Conservation (phyloP, 2,329 filamentous ascomycete genomes). For the Blastomyces parvus region DNA sequence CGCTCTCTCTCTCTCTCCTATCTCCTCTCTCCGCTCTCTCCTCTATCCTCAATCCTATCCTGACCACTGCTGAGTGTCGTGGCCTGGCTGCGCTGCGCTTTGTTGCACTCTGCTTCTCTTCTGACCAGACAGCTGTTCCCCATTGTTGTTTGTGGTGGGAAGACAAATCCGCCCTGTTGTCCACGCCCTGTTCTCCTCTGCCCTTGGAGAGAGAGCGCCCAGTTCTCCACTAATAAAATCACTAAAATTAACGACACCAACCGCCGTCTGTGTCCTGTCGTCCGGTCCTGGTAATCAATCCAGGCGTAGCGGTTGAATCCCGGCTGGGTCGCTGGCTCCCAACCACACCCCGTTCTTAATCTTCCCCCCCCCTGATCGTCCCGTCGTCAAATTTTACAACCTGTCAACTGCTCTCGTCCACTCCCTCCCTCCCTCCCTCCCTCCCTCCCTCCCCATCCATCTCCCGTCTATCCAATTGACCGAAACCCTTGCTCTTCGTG, state of each 20-base stretch:
- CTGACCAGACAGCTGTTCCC: not conserved
- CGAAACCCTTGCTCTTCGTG: slow-evolving; percentile 19
- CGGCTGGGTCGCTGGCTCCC: slow-evolving; percentile 10
- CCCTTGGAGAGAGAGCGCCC: not conserved
- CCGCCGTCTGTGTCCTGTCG: not conserved
- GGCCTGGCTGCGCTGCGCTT: not conserved
- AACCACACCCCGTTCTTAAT: slow-evolving; percentile 5
- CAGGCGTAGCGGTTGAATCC: not conserved
- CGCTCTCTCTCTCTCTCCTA: not conserved
- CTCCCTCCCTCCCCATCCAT: slow-evolving; percentile 13
- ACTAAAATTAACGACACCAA: not conserved
- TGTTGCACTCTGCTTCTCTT: not conserved
- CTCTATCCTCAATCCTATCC: not conserved
- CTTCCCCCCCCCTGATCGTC: slow-evolving; percentile 3
- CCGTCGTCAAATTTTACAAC: slow-evolving; percentile 7
- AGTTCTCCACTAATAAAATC: not conserved
- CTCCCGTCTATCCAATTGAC: slow-evolving; percentile 17
- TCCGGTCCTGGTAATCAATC: slow-evolving; percentile 1
- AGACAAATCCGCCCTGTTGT: not conserved
- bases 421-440: slow-evolving; percentile 12
- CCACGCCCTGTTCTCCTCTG: not conserved
- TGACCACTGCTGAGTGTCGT: not conserved
- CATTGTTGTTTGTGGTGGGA: not conserved
- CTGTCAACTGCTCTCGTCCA: slow-evolving; percentile 11
- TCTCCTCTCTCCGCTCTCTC: not conserved